These are phyloP conservation scores for Conticribra guillardii DNA, from an alignment of 108 stramenopile species.

Conservation along the genomic window DNA sequence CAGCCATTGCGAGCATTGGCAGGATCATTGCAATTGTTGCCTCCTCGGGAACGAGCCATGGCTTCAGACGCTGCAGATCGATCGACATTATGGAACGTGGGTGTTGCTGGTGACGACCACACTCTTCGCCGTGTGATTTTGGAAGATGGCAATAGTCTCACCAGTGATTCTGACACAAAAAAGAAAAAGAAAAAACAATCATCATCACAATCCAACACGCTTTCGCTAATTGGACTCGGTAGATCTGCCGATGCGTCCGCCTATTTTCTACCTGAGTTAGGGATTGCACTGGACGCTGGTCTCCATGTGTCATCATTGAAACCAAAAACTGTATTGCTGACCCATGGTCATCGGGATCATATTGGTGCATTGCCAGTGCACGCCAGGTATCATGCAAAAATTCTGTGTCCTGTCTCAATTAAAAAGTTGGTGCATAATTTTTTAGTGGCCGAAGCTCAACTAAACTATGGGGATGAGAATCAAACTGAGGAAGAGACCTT, in stretches of 20 bases:
- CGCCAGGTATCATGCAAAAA: slow-evolving; percentile 24
- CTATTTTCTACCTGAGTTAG: slow-evolving; percentile 62
- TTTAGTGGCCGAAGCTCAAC: slow-evolving; percentile 57
- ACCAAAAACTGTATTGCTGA: slow-evolving; percentile 57
- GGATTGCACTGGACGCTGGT: slow-evolving; percentile 61
- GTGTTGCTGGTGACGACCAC: slow-evolving; percentile 68
- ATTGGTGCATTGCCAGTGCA: slow-evolving; percentile 61
- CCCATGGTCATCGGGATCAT: slow-evolving; percentile 70
- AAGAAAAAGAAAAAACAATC: neutral
- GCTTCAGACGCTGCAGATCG: slow-evolving; percentile 46
- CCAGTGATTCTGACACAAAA: no score
- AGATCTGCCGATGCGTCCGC: slow-evolving; percentile 58
- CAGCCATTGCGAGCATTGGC: slow-evolving; percentile 62
- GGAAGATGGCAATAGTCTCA: slow-evolving; percentile 25
- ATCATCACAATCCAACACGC: slow-evolving; percentile 8
- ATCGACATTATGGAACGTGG: slow-evolving; percentile 47
- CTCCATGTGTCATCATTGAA: slow-evolving; percentile 52
- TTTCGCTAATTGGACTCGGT: slow-evolving; percentile 53
- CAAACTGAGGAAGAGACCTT: slow-evolving; percentile 60
- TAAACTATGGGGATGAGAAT: slow-evolving; percentile 55
- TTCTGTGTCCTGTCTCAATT: slow-evolving; percentile 46
- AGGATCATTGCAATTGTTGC: slow-evolving; percentile 59
- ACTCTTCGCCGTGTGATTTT: slow-evolving; percentile 50
- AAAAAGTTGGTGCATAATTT: slow-evolving; percentile 42
- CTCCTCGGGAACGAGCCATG: slow-evolving; percentile 43